A percentile compares a stretch with the other conserved stretches of the same genome.
Conservation (phyloP, 2,329 filamentous ascomycete species). For the Colletotrichum echinochloae region DNA sequence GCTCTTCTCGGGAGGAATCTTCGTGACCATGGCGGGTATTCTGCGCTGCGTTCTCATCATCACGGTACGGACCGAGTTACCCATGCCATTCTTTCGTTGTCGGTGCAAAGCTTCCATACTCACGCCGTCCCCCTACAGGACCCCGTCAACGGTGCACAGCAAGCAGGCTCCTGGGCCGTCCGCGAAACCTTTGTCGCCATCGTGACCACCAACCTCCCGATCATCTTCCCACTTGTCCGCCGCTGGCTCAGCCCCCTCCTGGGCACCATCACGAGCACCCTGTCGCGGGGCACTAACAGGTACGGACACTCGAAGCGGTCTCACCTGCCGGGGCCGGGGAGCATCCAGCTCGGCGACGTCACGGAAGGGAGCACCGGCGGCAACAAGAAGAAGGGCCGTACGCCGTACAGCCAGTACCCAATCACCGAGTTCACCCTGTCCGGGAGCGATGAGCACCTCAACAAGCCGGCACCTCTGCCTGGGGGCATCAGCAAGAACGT, state of each 20-base stretch:
- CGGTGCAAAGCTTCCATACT: neutral
- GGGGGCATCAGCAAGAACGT: conserved; percentile 35
- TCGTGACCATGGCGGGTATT: conserved; percentile 55
- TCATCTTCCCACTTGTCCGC: conserved; percentile 36
- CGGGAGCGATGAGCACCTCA: conserved; percentile 35
- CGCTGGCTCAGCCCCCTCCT: conserved; percentile 33
- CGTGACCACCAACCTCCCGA: conserved; percentile 41
- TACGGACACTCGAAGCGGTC: conserved; percentile 26
- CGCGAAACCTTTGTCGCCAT: conserved; percentile 42
- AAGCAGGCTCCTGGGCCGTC: conserved; percentile 40
- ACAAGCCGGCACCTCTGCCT: neutral
- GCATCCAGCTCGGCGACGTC: conserved; percentile 32
- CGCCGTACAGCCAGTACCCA: conserved; percentile 30
- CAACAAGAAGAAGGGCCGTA: conserved; percentile 28
- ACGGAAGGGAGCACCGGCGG: conserved; percentile 6
- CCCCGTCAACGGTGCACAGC: conserved; percentile 33
- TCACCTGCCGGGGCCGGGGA: conserved; percentile 27
- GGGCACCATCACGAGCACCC: conserved; percentile 21
- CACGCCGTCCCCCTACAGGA: conserved; percentile 17
- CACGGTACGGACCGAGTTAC: conserved; percentile 41
- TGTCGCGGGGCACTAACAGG: conserved; percentile 22
- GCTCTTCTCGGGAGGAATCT: conserved; percentile 55
- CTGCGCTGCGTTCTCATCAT: conserved; percentile 50
- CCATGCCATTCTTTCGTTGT: fast-evolving
- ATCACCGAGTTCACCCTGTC: conserved; percentile 29